Conservation (phyloP, 805 yeast genomes). For the Saccharomycopsis vini region DNA sequence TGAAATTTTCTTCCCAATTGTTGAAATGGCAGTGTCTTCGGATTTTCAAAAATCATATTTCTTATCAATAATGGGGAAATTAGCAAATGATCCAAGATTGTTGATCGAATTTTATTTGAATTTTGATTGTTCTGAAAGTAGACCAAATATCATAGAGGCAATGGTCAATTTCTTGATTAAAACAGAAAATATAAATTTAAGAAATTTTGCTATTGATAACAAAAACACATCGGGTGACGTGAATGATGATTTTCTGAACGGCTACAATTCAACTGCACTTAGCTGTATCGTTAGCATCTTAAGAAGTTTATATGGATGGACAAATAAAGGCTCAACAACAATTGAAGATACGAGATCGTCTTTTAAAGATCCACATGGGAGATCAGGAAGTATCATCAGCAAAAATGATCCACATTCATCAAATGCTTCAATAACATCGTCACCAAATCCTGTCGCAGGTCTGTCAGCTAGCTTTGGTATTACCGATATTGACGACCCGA, state of each 20-base stretch:
- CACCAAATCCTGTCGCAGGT: constrained; percentile 9
- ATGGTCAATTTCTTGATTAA: constrained; percentile 69
- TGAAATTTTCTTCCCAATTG: constrained; percentile 89
- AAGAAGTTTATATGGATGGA: constrained; percentile 78
- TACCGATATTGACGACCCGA: constrained; percentile 56
- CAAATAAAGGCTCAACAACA: constrained; percentile 49
- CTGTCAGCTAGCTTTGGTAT: too few species aligned
- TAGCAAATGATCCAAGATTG: constrained; percentile 83
- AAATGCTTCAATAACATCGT: constrained; percentile 24
- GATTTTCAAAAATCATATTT: constrained; percentile 88
- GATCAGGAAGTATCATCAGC: constrained; percentile 16
- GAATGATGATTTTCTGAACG: constrained; percentile 26
- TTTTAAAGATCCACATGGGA: constrained; percentile 14
- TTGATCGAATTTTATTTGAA: constrained; percentile 88
- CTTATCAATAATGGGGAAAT: constrained; percentile 66
- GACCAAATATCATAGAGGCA: constrained; percentile 80
- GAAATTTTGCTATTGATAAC: constrained; percentile 6
- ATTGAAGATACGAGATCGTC: constrained; percentile 20
- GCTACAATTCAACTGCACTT: constrained; percentile 44
- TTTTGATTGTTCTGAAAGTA: constrained; percentile 81
- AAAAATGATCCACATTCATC: constrained; percentile 12
- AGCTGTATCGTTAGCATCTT: constrained; percentile 74
- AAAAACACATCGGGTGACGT: constrained; percentile 48
- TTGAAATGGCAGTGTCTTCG: constrained; percentile 86
- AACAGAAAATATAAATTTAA: constrained; percentile 25